A percentile compares a stretch with the other conserved stretches of the same genome.
These are phyloP conservation scores for Herpetomonas tarakana DNA, from an alignment of 208 protist genomes.

Conservation along the genomic window DNA sequence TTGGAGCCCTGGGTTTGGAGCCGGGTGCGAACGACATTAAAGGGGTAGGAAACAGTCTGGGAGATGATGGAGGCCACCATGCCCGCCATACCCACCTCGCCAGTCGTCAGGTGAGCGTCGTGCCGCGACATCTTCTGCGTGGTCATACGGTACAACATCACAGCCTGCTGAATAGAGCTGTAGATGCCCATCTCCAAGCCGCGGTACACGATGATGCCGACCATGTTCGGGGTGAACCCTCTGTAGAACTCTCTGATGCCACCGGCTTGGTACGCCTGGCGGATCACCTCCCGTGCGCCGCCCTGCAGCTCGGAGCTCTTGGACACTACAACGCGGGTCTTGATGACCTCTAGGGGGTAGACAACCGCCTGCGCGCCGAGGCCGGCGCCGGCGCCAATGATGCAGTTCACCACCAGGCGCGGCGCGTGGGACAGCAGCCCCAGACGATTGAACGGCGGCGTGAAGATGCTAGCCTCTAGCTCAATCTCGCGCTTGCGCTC, in stretches of 20 bases:
- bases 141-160: slow-evolving; percentile 85
- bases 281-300: slow-evolving; percentile 55
- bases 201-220: slow-evolving; percentile 85
- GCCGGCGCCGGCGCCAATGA: slow-evolving; percentile 77
- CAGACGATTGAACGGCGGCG: slow-evolving; percentile 49
- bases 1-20: slow-evolving; percentile 89
- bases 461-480: slow-evolving; percentile 51
- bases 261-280: slow-evolving; percentile 56
- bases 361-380: slow-evolving; percentile 82
- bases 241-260: slow-evolving; percentile 81
- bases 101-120: slow-evolving; percentile 54
- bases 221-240: slow-evolving; percentile 82
- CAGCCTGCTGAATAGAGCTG: slow-evolving; percentile 78
- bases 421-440: slow-evolving; percentile 46
- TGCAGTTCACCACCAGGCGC: slow-evolving; percentile 78
- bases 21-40: slow-evolving; percentile 88
- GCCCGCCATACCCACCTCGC: slow-evolving; percentile 69
- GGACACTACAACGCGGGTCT: slow-evolving; percentile 85
- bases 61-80: slow-evolving; percentile 81
- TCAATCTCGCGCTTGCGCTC: slow-evolving; percentile 29
- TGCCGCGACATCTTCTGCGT: slow-evolving; percentile 51
- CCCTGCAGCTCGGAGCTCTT: slow-evolving; percentile 63
- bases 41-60: slow-evolving; percentile 88
- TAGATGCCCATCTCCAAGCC: slow-evolving; percentile 89
- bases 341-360: slow-evolving; percentile 91